Evolutionary conservation across 306 rosid genomes (phyloP).

Genomic region (Abrus precatorius): DNA sequence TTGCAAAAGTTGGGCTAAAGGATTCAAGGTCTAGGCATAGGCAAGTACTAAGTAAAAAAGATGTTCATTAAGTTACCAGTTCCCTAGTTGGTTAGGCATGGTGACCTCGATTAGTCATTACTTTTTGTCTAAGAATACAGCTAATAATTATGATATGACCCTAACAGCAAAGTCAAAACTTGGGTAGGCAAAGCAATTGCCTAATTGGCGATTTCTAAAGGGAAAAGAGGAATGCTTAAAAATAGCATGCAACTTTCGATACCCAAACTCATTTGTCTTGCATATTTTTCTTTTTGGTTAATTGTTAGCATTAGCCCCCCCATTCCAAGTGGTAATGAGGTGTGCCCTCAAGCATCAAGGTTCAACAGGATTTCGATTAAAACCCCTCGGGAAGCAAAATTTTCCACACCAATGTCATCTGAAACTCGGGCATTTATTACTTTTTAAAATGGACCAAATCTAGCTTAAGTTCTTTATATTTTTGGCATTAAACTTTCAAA

Average conservation of each 20-base stretch:
- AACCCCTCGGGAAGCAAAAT: neutral
- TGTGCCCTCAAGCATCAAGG: neutral
- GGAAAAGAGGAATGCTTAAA: slow-evolving; percentile 41
- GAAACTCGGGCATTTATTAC: neutral
- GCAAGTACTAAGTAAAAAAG: slow-evolving; percentile 19
- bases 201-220: slow-evolving; percentile 39
- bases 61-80: slow-evolving; percentile 41
- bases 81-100: slow-evolving; percentile 57
- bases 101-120: slow-evolving; percentile 46
- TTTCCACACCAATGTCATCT: neutral
- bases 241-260: slow-evolving; percentile 38
- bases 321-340: slow-evolving; percentile 7
- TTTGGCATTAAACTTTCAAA: neutral
- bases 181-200: slow-evolving; percentile 49
- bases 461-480: neutral
- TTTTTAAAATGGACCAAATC: neutral
- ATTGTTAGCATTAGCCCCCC: slow-evolving; percentile 46
- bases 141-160: slow-evolving; percentile 52
- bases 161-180: slow-evolving; percentile 52
- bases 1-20: slow-evolving; percentile 39
- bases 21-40: slow-evolving; percentile 9
- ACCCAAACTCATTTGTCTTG: slow-evolving; percentile 3
- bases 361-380: neutral
- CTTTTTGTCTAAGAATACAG: slow-evolving; percentile 53
- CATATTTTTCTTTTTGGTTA: slow-evolving; percentile 24